Percentiles rank a stretch among this genome's conserved stretches.
Evolutionary conservation across 148 eudicot genomes (phyloP).

Genomic region (Arctostaphylos glauca): DNA sequence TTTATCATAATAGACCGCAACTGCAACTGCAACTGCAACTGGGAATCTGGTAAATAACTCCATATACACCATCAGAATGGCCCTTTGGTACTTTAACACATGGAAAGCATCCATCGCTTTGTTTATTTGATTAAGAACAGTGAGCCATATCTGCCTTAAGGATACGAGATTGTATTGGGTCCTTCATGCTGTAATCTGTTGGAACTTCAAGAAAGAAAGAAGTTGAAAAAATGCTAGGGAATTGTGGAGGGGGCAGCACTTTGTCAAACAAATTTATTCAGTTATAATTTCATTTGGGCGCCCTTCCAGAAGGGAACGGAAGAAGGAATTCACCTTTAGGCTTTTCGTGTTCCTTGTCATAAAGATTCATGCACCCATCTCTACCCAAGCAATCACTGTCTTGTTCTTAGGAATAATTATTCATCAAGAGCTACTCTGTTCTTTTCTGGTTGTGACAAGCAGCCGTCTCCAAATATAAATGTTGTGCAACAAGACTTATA

Average conservation of each 20-base stretch:
- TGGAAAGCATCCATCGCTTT: neutral
- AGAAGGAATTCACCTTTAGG: neutral
- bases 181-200: neutral
- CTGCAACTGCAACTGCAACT: neutral
- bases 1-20: neutral
- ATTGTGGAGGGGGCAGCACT: neutral
- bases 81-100: neutral
- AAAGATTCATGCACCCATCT: neutral
- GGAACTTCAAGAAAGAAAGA: neutral
- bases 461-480: neutral
- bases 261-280: neutral
- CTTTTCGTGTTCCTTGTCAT: slow-evolving; percentile 2
- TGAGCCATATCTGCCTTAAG: neutral
- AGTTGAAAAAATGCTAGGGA: neutral
- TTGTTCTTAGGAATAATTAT: neutral
- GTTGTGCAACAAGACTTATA: neutral
- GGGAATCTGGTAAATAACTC: neutral
- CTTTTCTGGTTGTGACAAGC: neutral
- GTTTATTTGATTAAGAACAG: neutral
- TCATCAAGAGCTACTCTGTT: no score
- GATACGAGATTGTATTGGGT: neutral
- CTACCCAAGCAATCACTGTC: neutral
- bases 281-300: neutral
- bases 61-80: neutral
- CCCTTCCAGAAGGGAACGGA: neutral